Evolutionary conservation across 2,329 filamentous ascomycete genomes (phyloP).

Genomic region (Remersonia thermophila): DNA sequence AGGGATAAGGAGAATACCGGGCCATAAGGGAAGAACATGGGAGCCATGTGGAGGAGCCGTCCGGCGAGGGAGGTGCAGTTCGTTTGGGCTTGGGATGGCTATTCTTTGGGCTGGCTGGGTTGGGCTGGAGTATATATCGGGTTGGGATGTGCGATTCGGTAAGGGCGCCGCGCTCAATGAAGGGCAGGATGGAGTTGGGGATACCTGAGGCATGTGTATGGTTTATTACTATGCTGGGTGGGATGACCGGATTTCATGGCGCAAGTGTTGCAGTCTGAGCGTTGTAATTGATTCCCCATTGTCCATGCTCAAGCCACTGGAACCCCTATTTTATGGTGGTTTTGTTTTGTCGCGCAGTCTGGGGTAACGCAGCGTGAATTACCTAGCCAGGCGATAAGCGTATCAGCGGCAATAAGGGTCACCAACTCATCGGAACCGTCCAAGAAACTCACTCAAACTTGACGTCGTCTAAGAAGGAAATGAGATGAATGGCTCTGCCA

Average conservation of each 20-base stretch:
- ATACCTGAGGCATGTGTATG: constrained; percentile 2
- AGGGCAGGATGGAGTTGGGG: constrained; percentile 6
- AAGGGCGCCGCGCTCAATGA: too few relatives aligned
- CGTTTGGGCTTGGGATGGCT: neutral
- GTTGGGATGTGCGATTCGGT: too few relatives aligned
- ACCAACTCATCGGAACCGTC: too few relatives aligned
- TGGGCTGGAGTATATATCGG: neutral
- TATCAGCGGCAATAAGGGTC: too few relatives aligned
- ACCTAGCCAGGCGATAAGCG: too few relatives aligned
- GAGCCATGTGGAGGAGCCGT: too few relatives aligned
- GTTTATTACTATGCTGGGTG: neutral
- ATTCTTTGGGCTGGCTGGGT: neutral
- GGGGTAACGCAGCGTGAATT: neutral
- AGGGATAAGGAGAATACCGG: constrained; percentile 41
- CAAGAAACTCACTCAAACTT: too few relatives aligned
- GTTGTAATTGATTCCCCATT: constrained; percentile 5
- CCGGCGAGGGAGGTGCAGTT: neutral
- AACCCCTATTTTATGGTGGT: neutral
- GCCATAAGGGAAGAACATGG: constrained; percentile 22
- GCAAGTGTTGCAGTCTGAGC: neutral
- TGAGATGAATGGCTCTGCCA: too few relatives aligned
- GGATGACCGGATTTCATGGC: neutral
- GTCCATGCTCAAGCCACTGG: neutral
- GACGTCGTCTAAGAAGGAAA: too few relatives aligned
- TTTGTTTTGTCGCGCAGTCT: too few relatives aligned